These are phyloP conservation scores for Eruca vesicaria DNA, from an alignment of 441 rosid genomes.

Conservation along the genomic window DNA sequence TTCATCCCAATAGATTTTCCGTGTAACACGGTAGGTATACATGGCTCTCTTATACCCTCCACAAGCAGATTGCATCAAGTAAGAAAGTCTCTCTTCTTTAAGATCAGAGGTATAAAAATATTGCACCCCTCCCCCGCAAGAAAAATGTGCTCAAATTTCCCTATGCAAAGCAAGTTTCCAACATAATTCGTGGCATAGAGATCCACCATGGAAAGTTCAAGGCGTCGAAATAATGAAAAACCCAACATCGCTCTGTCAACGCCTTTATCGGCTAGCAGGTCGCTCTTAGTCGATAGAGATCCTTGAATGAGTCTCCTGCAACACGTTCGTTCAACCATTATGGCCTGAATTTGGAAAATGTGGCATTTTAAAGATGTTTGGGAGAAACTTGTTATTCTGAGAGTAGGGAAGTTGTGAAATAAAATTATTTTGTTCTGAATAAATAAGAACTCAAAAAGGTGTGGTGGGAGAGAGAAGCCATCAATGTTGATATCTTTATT, in stretches of 20 bases:
- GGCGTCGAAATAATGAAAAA: not conserved
- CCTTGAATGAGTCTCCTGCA: not conserved
- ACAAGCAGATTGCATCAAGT: not conserved
- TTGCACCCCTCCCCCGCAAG: not conserved
- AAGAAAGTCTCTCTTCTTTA: not conserved
- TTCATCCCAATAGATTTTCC: not conserved
- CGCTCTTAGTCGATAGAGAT: not conserved
- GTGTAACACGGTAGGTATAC: not conserved
- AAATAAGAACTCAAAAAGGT: not conserved
- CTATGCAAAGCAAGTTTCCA: not conserved
- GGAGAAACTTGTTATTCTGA: too few relatives aligned
- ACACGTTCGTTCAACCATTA: not conserved
- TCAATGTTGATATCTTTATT: not conserved
- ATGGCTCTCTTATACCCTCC: too few relatives aligned
- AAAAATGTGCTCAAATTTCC: not conserved
- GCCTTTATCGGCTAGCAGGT: not conserved
- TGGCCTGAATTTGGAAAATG: not conserved
- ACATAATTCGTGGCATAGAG: not conserved
- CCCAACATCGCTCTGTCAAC: not conserved
- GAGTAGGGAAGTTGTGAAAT: not conserved
- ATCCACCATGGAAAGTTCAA: not conserved
- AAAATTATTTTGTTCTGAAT: not conserved
- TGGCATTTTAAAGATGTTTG: not conserved
- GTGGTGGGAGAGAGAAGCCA: not conserved
- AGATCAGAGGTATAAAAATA: not conserved